These are phyloP conservation scores for Caryopteris hybrid DNA, from an alignment of 305 asterid genomes.

Conservation along the genomic window DNA sequence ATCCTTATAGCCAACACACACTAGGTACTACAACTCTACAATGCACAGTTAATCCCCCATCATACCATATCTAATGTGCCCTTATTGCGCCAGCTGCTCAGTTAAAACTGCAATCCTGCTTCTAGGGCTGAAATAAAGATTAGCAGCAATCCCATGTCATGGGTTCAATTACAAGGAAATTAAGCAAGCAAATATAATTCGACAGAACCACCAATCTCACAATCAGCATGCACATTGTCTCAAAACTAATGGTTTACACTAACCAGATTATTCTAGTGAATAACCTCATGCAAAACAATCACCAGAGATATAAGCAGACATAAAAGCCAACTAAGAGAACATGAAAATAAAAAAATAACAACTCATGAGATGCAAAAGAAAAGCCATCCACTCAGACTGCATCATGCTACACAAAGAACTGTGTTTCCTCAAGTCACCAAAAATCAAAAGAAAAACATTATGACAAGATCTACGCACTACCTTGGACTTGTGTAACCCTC, in stretches of 20 bases:
- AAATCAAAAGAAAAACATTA: neutral
- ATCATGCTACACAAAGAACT: neutral
- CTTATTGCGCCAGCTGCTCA: slow-evolving; percentile 59
- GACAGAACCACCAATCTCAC: neutral
- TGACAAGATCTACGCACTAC: neutral
- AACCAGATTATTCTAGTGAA: neutral
- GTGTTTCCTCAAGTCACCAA: neutral
- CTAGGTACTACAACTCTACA: slow-evolving; percentile 26
- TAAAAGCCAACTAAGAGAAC: neutral
- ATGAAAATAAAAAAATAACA: neutral
- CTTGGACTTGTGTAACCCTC: neutral
- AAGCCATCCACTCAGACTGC: neutral
- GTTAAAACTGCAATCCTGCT: slow-evolving; percentile 55
- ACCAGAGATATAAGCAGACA: neutral
- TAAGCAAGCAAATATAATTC: slow-evolving; percentile 19
- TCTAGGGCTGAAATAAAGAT: slow-evolving; percentile 32
- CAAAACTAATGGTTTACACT: neutral
- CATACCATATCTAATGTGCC: slow-evolving; percentile 59
- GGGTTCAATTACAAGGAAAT: slow-evolving; percentile 33
- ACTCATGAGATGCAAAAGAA: neutral
- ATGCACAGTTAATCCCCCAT: slow-evolving; percentile 40
- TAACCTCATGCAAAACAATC: neutral
- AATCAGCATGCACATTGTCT: neutral
- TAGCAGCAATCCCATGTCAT: slow-evolving; percentile 30
- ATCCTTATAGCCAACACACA: slow-evolving; percentile 15